Percentiles rank a stretch among this genome's conserved stretches.
These are phyloP conservation scores for Ceriops decandra DNA, from an alignment of 345 rosid genomes.

Conservation along the genomic window DNA sequence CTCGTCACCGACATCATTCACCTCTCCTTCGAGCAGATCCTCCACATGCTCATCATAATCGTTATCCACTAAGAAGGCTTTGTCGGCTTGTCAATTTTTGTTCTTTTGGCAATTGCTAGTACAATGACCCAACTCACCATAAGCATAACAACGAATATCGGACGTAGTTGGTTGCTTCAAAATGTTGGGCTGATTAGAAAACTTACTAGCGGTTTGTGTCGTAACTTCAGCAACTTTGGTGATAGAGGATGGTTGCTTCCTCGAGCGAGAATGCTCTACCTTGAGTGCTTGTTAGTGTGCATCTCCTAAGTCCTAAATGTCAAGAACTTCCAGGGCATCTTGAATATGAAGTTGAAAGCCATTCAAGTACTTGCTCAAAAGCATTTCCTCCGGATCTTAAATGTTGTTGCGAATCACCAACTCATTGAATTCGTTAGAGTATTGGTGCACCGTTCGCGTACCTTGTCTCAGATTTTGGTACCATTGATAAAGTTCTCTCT, in stretches of 20 bases:
- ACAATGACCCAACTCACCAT: neutral
- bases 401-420: neutral
- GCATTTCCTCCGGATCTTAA: neutral
- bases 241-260: neutral
- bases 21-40: neutral
- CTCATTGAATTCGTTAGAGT: neutral
- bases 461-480: neutral
- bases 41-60: neutral
- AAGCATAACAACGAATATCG: neutral
- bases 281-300: neutral
- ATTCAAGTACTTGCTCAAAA: neutral
- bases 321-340: neutral
- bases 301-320: neutral
- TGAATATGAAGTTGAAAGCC: neutral
- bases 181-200: neutral
- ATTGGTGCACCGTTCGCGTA: neutral
- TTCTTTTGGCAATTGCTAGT: neutral
- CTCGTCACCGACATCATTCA: neutral
- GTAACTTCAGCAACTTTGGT: neutral
- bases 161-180: neutral
- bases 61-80: neutral
- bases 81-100: neutral
- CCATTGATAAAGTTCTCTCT: neutral
- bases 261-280: neutral
- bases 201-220: too few species aligned